Conservation (phyloP, 345 rosid genomes). For the Citrus maxima region DNA sequence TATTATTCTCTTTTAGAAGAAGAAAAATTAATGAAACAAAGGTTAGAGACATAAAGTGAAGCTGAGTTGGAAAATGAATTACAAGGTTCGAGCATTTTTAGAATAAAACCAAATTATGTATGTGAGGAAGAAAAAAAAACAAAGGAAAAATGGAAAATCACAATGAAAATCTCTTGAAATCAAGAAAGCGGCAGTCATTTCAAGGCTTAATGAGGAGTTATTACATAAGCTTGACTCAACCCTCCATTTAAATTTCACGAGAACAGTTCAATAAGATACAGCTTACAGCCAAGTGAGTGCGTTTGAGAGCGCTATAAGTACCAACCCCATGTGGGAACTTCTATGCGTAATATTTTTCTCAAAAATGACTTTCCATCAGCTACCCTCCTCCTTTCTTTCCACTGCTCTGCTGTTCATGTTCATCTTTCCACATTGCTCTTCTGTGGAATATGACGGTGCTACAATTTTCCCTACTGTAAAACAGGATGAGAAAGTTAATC, state of each 20-base stretch:
- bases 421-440: conserved; percentile 5
- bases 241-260: not conserved
- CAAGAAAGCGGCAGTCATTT: not conserved
- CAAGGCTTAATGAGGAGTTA: not conserved
- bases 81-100: not conserved
- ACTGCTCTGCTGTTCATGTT: conserved; percentile 13
- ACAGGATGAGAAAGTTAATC: conserved; percentile 19
- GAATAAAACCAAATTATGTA: not conserved
- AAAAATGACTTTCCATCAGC: conserved; percentile 17
- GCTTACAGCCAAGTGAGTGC: not conserved
- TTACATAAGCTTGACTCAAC: not conserved
- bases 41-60: not conserved
- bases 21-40: not conserved
- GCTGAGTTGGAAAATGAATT: not conserved
- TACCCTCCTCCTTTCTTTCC: conserved; percentile 6
- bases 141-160: not conserved
- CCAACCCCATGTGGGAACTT: not conserved
- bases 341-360: not conserved
- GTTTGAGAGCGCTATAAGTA: not conserved
- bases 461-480: not conserved
- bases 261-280: not conserved
- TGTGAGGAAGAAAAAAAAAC: not conserved
- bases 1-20: not conserved
- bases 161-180: not conserved
- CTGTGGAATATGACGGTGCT: not conserved